These are phyloP conservation scores for Ulvella scutata DNA, from an alignment of 139 green algal species.

Conservation along the genomic window DNA sequence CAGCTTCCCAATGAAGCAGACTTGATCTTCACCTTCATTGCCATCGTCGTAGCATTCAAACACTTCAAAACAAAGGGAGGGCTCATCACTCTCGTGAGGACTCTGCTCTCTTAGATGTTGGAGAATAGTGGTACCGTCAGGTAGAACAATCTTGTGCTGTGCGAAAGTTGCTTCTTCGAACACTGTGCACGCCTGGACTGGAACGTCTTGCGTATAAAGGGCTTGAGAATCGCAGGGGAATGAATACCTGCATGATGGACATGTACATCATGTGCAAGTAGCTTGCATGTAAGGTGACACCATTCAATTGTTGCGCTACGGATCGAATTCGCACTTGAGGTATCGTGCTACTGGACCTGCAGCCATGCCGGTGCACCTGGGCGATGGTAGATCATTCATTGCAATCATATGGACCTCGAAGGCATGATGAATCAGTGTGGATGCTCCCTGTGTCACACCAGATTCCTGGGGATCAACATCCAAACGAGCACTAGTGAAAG, in stretches of 20 bases:
- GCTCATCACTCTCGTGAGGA: not conserved
- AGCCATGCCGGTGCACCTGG: not conserved
- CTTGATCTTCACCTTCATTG: not conserved
- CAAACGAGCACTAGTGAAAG: too few species aligned
- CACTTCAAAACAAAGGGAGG: not conserved
- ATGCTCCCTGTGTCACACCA: too few species aligned
- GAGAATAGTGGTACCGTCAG: not conserved
- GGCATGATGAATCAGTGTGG: not conserved
- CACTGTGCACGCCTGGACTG: not conserved
- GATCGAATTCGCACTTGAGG: not conserved
- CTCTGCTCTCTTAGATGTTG: not conserved
- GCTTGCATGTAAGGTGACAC: not conserved
- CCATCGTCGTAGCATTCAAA: not conserved
- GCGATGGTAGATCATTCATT: not conserved
- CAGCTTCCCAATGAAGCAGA: not conserved
- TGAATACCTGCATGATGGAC: not conserved
- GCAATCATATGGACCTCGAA: not conserved
- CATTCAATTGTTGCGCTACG: not conserved
- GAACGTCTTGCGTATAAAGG: not conserved
- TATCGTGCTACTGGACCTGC: not conserved
- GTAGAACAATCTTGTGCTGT: not conserved
- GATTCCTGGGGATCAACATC: too few species aligned
- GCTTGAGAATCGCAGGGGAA: not conserved
- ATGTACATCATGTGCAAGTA: not conserved
- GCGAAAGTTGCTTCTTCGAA: not conserved